Evolutionary conservation across 805 yeast genomes (phyloP).

Genomic region (Metschnikowia arizonensis): DNA sequence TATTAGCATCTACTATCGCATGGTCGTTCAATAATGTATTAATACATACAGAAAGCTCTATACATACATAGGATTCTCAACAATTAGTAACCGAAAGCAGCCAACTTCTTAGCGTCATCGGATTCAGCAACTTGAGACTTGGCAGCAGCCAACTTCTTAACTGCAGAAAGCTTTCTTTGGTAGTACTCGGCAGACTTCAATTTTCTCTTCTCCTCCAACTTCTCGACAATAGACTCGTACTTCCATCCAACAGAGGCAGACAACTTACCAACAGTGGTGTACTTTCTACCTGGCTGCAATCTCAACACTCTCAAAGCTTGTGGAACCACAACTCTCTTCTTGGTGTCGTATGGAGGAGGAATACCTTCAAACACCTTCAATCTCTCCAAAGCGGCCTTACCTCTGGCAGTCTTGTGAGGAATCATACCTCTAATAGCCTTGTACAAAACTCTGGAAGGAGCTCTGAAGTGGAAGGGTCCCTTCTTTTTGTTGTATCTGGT

Average conservation of each 20-base stretch:
- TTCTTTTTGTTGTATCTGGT: constrained; percentile 97
- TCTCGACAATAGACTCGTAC: constrained; percentile 96
- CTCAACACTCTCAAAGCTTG: constrained; percentile 98
- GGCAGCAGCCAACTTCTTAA: constrained; percentile 88
- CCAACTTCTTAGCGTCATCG: constrained; percentile 88
- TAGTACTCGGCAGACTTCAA: constrained; percentile 98
- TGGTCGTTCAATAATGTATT: constrained; percentile 15
- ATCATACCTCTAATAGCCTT: constrained; percentile 99
- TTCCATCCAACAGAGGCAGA: constrained; percentile 98
- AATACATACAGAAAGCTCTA: constrained; percentile 16
- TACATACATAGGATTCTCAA: constrained; percentile 16
- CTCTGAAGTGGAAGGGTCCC: constrained; percentile 99
- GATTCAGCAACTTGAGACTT: constrained; percentile 82
- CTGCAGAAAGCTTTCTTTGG: constrained; percentile 96
- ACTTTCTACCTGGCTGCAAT: constrained; percentile 99
- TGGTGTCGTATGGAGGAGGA: constrained; percentile 99
- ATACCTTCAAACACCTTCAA: constrained; percentile 99
- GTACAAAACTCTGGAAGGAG: constrained; percentile 99
- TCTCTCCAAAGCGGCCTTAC: constrained; percentile 99
- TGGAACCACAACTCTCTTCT: constrained; percentile 99
- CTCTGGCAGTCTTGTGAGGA: constrained; percentile 99
- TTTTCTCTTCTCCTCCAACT: constrained; percentile 99
- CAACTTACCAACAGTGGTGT: constrained; percentile 96
- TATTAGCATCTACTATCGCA: no score
- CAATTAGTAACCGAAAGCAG: constrained; percentile 92